phyloP scores from a whole-genome alignment of 148 eudicot species.

The Tetragonia tetragonoides region DNA sequence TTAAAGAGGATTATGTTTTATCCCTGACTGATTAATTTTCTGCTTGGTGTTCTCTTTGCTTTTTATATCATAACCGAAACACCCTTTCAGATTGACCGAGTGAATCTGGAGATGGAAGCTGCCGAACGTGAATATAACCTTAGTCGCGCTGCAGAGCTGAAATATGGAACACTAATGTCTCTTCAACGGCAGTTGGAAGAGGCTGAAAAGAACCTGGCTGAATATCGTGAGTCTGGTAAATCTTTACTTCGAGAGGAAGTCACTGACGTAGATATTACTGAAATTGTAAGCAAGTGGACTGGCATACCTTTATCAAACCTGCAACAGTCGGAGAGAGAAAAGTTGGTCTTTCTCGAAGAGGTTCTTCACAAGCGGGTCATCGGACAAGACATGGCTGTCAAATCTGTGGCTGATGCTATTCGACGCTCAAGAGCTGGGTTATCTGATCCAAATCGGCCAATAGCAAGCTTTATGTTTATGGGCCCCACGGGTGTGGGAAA shows the following conservation, averaged over 20 bases:
- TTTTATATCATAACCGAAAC: conserved; percentile 5
- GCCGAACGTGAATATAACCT: conserved; percentile 95
- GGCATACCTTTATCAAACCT: conserved; percentile 99
- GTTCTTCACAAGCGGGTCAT: conserved; percentile 87
- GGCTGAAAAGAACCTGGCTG: conserved; percentile 85
- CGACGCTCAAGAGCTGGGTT: conserved; percentile 96
- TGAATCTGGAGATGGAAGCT: conserved; percentile 89
- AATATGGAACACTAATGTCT: conserved; percentile 87
- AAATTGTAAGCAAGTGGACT: conserved; percentile 98
- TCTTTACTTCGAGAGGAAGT: conserved; percentile 99
- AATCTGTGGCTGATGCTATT: conserved; percentile 88
- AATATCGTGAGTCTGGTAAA: conserved; percentile 87
- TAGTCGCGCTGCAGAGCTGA: conserved; percentile 92
- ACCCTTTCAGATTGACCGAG: conserved; percentile 87
- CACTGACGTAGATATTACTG: conserved; percentile 78
- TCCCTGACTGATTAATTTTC: too few relatives aligned
- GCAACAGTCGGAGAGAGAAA: conserved; percentile 81
- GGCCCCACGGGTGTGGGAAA: conserved; percentile 98
- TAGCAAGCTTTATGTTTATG: conserved; percentile 97
- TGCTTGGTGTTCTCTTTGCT: background rate
- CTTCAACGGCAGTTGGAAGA: conserved; percentile 74
- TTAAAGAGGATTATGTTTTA: background rate
- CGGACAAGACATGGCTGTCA: conserved; percentile 91
- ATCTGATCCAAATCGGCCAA: conserved; percentile 90
- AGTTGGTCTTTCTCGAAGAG: conserved; percentile 76